These are phyloP conservation scores for Chlorella variabilis DNA, from an alignment of 163 green algal genomes.

Conservation along the genomic window DNA sequence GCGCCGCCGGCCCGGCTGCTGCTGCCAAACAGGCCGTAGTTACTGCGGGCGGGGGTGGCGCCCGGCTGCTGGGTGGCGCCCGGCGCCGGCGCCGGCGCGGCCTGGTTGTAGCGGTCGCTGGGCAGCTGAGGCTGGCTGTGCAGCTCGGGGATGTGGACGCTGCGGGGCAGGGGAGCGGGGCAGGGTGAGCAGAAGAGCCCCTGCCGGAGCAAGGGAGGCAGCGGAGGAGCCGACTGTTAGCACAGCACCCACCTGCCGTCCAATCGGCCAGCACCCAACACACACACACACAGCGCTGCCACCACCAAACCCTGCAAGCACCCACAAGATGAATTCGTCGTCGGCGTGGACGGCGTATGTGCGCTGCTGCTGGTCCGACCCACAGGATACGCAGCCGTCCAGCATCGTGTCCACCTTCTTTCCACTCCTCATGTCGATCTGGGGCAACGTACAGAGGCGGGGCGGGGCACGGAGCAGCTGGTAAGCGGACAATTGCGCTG, in stretches of 20 bases:
- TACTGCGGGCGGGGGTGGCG: background rate
- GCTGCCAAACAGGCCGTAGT: constrained; percentile 42
- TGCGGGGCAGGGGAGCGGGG: background rate
- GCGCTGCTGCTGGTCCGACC: constrained; percentile 49
- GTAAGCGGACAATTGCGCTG: background rate
- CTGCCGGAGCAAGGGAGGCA: too few species aligned
- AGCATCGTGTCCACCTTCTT: constrained; percentile 46
- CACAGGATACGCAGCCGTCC: constrained; percentile 32
- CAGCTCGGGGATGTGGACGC: constrained; percentile 42
- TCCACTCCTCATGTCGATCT: constrained; percentile 45
- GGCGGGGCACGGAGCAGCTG: background rate
- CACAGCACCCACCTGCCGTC: too few species aligned
- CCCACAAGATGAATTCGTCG: constrained; percentile 41
- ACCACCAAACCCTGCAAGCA: too few species aligned
- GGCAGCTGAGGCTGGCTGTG: constrained; percentile 28
- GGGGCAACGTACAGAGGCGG: background rate
- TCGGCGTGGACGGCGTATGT: constrained; percentile 47
- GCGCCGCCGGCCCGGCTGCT: background rate
- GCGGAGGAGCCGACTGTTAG: too few species aligned
- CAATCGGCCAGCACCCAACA: too few species aligned
- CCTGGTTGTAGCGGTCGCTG: constrained; percentile 50
- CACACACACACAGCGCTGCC: background rate
- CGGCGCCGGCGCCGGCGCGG: background rate
- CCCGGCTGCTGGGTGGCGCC: background rate
- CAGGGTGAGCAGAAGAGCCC: too few species aligned